Conservation (phyloP, 805 yeast genomes). For the Yarrowia deformans region DNA sequence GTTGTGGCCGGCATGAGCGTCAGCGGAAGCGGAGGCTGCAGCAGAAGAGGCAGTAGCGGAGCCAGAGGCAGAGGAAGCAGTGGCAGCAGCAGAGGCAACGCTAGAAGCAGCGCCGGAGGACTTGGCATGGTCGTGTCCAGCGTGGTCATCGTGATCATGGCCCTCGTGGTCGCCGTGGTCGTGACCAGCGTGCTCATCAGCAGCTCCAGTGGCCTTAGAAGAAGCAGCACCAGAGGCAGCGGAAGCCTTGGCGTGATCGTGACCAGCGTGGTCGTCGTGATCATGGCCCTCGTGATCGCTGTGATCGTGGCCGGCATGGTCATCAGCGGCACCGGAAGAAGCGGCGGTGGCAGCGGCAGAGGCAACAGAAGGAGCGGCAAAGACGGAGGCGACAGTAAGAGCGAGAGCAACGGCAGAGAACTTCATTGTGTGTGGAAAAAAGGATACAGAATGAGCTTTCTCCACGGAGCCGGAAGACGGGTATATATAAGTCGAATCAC, state of each 20-base stretch:
- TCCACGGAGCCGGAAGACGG: not conserved
- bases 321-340: not conserved
- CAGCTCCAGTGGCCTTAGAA: conserved; percentile 21
- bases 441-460: not conserved
- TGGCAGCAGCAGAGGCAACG: conserved; percentile 18
- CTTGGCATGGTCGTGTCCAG: no score
- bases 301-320: not conserved
- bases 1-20: not conserved
- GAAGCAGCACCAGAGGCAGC: conserved; percentile 5
- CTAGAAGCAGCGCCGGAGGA: conserved; percentile 13
- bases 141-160: not conserved
- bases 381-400: conserved; percentile 24
- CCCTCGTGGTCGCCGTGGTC: not conserved
- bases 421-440: conserved; percentile 12
- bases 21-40: conserved; percentile 10
- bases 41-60: conserved; percentile 16
- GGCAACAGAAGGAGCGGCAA: conserved; percentile 19
- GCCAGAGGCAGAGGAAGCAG: conserved; percentile 36
- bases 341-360: conserved; percentile 25
- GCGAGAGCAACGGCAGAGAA: conserved; percentile 30
- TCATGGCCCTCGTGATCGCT: not conserved
- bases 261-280: not conserved
- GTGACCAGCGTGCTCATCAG: not conserved
- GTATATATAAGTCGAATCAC: conserved; percentile 4
- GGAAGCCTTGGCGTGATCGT: not conserved